Evolutionary conservation across 371 early-diverging fungal species (phyloP), one percentile per base, ranked within the genome.

Genomic region (Catenaria anguillulae): DNA sequence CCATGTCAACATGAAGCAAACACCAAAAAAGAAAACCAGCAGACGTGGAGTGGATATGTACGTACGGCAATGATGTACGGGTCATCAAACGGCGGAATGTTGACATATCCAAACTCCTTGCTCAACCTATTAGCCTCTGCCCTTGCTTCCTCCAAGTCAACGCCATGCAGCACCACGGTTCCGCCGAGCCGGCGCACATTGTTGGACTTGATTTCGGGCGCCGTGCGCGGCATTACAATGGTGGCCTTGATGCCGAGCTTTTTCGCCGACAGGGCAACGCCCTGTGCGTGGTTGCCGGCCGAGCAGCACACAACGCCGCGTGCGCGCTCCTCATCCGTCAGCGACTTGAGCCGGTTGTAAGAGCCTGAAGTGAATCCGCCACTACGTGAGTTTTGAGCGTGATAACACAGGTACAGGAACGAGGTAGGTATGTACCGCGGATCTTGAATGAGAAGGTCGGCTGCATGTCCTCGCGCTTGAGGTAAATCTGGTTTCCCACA

Each of bases 231-330:
- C 98, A 97, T 97, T 29, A 97, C 94, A 59, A 97, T 97, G 35
- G 87, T 91, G 0, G 98, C 92, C 60, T 82, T 79, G 65, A 95
- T 88, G 26, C 90, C 92, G 72, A 97, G 73, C 45, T 89, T 80
- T 66, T 87, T 77, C 19, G 98, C 94, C 3, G 95, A 85, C 66
- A 89, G 75, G 24, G 98, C 97, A 15, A 78, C 77, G 36, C 94
- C 95, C 71, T 93, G 96, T 5, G 94, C 94, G 71, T 94, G 94
- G 72, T 94, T 96, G 34, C 92, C 96, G 13, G 96, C 96, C 43
- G 92, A 92, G 65, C 91, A 90, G n/a, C 92, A 92, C 63, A 95
- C 87, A 36, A 97, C 92, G 5, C 97, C 97, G 4, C 78, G 74
- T 23, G 66, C 70, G 66, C 82, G 81, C 71, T 95, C 96, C 50